phyloP scores from a whole-genome alignment of 371 early-diverging fungal genomes.

The Choanephora cucurbitarum region DNA sequence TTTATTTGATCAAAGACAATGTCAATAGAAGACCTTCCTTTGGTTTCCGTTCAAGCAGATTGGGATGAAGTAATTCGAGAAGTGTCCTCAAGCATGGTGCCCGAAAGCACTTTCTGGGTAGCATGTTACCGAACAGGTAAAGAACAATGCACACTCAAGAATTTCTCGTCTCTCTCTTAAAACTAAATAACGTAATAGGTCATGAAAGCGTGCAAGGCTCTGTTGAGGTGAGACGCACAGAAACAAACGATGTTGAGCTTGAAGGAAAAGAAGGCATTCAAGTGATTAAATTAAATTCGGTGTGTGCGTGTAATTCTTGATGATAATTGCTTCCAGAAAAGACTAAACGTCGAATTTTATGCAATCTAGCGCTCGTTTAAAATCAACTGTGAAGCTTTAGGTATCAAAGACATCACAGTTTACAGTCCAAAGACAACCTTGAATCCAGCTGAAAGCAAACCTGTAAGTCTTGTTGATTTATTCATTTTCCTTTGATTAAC shows the following conservation, averaged over 20 bases:
- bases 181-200: too few species aligned
- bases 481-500: background rate
- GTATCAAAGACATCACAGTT: constrained; percentile 10
- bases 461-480: constrained; percentile 8
- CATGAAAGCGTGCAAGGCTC: constrained; percentile 19
- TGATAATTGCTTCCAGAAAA: background rate
- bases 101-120: constrained; percentile 52
- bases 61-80: constrained; percentile 44
- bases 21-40: constrained; percentile 14
- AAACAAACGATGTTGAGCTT: constrained; percentile 1
- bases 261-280: constrained; percentile 29
- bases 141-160: too few species aligned
- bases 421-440: constrained; percentile 15
- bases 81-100: constrained; percentile 24
- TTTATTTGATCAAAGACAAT: too few species aligned
- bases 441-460: constrained; percentile 16
- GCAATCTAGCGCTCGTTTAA: constrained; percentile 44
- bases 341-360: constrained; percentile 13
- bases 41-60: constrained; percentile 45
- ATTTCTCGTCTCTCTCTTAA: too few species aligned
- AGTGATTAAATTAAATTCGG: constrained; percentile 29
- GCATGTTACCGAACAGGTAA: constrained; percentile 56
- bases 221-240: constrained; percentile 13
- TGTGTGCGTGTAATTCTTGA: constrained; percentile 14
- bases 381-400: constrained; percentile 27